Evolutionary conservation across 2,329 filamentous ascomycete species (phyloP).

Genomic region (Colletotrichum salicis): DNA sequence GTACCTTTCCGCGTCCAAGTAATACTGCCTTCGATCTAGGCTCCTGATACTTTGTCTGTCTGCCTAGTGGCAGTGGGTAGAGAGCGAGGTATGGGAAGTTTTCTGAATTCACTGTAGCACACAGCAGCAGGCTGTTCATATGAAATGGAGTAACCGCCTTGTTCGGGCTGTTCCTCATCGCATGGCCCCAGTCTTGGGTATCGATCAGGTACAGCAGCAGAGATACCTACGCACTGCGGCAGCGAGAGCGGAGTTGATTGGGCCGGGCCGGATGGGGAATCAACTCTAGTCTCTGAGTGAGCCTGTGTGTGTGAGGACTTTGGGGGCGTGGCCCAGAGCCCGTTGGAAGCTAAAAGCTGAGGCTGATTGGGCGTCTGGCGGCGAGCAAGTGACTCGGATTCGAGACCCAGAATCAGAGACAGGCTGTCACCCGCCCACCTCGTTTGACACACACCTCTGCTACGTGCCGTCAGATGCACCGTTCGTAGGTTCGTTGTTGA

Average conservation of each 20-base stretch:
- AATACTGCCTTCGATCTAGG: background rate
- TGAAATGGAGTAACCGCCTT: background rate
- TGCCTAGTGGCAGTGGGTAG: background rate
- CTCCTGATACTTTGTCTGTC: background rate
- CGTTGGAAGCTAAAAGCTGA: background rate
- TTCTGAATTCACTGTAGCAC: background rate
- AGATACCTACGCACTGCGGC: background rate
- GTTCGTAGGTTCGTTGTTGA: slow-evolving; percentile 4
- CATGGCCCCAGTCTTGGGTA: slow-evolving; percentile 25
- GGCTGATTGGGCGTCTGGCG: slow-evolving; percentile 16
- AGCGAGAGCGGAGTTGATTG: background rate
- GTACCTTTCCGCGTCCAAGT: background rate
- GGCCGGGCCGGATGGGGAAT: background rate
- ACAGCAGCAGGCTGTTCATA: background rate
- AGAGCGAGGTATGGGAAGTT: background rate
- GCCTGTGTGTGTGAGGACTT: background rate
- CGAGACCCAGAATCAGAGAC: slow-evolving; percentile 28
- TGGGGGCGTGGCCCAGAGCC: background rate
- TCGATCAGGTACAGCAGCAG: slow-evolving; percentile 25
- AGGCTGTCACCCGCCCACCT: slow-evolving; percentile 30
- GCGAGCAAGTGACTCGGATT: slow-evolving; percentile 23
- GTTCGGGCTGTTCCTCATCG: background rate
- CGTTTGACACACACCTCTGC: slow-evolving; percentile 25
- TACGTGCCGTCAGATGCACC: slow-evolving; percentile 23
- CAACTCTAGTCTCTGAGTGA: too few relatives aligned